A percentile compares a stretch with the other conserved stretches of the same genome.
phyloP scores from a whole-genome alignment of 495 filamentous ascomycete species.

The Penicillium malachiteum region DNA sequence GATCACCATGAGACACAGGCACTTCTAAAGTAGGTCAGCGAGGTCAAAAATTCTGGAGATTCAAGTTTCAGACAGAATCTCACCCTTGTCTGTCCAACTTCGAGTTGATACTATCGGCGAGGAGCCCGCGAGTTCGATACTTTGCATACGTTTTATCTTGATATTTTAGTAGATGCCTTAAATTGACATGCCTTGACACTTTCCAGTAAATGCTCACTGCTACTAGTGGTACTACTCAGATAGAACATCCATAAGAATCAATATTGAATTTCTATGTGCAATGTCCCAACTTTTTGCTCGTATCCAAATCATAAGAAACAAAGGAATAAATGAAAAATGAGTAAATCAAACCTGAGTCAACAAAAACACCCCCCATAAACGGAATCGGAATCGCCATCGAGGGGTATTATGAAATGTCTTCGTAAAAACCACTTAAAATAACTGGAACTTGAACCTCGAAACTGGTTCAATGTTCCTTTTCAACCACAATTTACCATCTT shows the following conservation, averaged over 20 bases:
- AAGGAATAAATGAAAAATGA: slow-evolving; percentile 6
- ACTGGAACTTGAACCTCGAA: not conserved
- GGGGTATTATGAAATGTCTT: slow-evolving; percentile 22
- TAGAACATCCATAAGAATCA: not conserved
- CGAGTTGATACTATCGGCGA: too few species aligned
- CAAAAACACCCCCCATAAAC: slow-evolving; percentile 8
- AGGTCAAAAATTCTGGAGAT: too few species aligned
- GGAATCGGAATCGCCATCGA: slow-evolving; percentile 18
- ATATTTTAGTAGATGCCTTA: too few species aligned
- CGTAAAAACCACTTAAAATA: slow-evolving; percentile 2
- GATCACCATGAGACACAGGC: too few species aligned
- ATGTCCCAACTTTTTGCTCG: slow-evolving; percentile 25
- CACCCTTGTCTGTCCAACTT: too few species aligned
- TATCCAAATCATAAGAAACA: slow-evolving; percentile 22
- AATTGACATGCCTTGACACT: too few species aligned
- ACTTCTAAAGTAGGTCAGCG: too few species aligned
- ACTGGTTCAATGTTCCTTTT: not conserved
- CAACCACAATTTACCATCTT: not conserved
- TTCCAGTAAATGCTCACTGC: too few species aligned
- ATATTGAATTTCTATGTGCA: slow-evolving; percentile 23
- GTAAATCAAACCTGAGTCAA: not conserved
- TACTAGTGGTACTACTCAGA: too few species aligned
- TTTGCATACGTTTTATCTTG: too few species aligned
- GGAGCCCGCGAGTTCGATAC: too few species aligned
- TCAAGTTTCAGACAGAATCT: too few species aligned